Conservation (phyloP, 495 filamentous ascomycete species). For the Hypoxylon cercidicola region DNA sequence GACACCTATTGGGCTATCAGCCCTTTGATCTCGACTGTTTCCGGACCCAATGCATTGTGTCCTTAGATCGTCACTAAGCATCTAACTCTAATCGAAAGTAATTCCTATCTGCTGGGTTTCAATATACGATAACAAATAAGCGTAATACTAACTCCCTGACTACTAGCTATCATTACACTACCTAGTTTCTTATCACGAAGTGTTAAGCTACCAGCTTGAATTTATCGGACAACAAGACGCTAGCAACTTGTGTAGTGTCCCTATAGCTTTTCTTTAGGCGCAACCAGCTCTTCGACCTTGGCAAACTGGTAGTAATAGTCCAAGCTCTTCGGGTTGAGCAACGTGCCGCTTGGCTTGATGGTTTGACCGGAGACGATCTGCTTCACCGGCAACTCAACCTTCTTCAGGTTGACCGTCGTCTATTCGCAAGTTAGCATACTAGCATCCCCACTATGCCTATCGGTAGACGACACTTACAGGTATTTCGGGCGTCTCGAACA, state of each 20-base stretch:
- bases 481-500: slow-evolving; percentile 83
- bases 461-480: slow-evolving; percentile 65
- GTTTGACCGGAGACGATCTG: slow-evolving; percentile 80
- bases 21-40: slow-evolving; percentile 22
- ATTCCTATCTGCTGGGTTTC: no score
- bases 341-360: slow-evolving; percentile 79
- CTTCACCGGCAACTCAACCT: slow-evolving; percentile 87
- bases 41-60: slow-evolving; percentile 9
- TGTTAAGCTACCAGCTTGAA: no score
- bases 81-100: no score
- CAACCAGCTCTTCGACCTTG: slow-evolving; percentile 73
- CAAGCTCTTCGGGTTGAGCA: slow-evolving; percentile 78
- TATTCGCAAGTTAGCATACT: slow-evolving; percentile 45
- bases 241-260: no score
- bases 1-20: neutral
- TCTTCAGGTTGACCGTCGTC: slow-evolving; percentile 86
- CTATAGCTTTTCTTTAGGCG: slow-evolving; percentile 59
- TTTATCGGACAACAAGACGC: no score
- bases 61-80: neutral
- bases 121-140: no score
- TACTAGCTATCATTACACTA: no score
- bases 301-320: slow-evolving; percentile 85
- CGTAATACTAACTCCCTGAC: no score
- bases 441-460: neutral
- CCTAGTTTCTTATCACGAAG: no score